Base-by-base conservation (phyloP, 108 stramenopile genomes). In the Pseudonitzschia multistriata region DNA sequence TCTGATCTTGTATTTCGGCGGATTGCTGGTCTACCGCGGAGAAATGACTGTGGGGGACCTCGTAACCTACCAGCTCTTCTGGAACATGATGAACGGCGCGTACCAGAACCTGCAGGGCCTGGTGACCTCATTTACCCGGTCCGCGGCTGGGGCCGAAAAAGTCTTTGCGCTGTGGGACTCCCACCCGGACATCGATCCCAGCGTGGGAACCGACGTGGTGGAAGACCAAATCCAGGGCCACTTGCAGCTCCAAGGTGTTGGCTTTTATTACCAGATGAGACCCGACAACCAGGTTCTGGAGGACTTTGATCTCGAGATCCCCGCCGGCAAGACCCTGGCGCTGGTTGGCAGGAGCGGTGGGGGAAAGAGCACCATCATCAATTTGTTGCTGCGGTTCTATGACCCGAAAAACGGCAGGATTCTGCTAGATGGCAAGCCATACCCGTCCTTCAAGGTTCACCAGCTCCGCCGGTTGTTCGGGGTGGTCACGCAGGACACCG, bases 191-290 rank as follows among this genome's bases (percentile, higher is more conserved):
- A 70, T 70, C 42, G 68, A 70, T 39, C 68, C 68, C 0, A 14
- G 49, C 68, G 34, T 34, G 42, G 57, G 56, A 70, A 77, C 0
- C 71, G 71, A 62, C 28, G 53, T 60, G 42, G 57, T 5, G 31
- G 45, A 19, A 42, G n/a, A 10, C 27, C 42, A 48, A 40, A 13
- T 85, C 34, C 24, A 24, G 21, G 88, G 88, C 10, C n/a, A 70
- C 17, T 59, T 89, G 40, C 34, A 69, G 28, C 83, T 93, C 49
- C 50, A 79, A 30, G 68, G 85, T 61, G 88, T 98, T 34, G 61
- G 79, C 35, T 98, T 98, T 77, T 64, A 83, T 59, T 98, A 96
- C 76, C 97, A 94, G 15, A 69, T 85, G n/a, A 74, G 94, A 55
- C 83, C 85, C 3, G 74, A 95, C 30, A 42, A 62, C 21, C 60